Conservation (phyloP, 148 eudicot species). For the Arbutus unedo region DNA sequence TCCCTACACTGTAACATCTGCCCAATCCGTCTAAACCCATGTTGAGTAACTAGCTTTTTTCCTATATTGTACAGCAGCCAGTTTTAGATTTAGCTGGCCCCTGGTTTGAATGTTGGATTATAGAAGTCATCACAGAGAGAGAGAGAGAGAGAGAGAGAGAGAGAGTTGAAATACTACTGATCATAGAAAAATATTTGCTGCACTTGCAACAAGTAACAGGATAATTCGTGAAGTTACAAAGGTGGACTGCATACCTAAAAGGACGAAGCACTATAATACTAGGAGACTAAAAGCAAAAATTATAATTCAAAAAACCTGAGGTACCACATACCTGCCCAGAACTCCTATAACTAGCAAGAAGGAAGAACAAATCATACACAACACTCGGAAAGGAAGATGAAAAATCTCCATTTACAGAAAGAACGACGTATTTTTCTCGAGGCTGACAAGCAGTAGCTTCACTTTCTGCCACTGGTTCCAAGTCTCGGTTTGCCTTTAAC, state of each 20-base stretch:
- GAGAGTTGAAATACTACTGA: not conserved
- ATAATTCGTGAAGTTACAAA: not conserved
- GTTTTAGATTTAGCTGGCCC: too few relatives aligned
- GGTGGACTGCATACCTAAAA: not conserved
- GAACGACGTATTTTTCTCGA: not conserved
- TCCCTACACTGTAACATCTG: too few relatives aligned
- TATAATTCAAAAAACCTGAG: not conserved
- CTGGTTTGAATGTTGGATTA: too few relatives aligned
- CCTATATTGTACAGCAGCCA: too few relatives aligned
- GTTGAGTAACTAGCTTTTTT: too few relatives aligned
- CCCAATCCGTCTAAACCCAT: too few relatives aligned
- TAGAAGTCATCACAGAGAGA: too few relatives aligned
- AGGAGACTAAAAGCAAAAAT: not conserved
- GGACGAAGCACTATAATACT: not conserved
- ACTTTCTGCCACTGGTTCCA: constrained; percentile 39
- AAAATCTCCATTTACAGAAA: constrained; percentile 14
- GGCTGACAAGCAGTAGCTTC: constrained; percentile 14
- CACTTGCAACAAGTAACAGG: not conserved
- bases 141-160: not conserved
- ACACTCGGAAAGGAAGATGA: not conserved
- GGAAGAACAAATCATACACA: not conserved
- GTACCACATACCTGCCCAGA: not conserved
- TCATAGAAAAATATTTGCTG: not conserved
- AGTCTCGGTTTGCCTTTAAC: constrained; percentile 82
- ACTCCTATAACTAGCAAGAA: not conserved